Base-by-base conservation (phyloP, 1,284 basidiomycete species). In the Boletus calvinii region DNA sequence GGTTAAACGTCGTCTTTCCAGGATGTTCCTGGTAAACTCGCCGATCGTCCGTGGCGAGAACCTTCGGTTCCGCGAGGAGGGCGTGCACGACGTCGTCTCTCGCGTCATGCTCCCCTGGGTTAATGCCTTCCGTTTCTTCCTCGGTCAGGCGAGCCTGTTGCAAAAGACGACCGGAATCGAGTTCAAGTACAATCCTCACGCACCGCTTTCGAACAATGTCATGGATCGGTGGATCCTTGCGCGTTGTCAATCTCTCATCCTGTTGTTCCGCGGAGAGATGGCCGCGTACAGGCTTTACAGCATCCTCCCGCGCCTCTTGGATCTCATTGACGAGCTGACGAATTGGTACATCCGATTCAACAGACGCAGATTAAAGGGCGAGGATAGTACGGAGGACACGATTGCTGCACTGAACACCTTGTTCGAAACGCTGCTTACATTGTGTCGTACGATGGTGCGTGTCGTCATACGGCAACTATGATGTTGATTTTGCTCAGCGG, bases 261-360 rank as follows among this genome's bases (percentile, higher is more conserved):
- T 86, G 67, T 80, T 95, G 54, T 95, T 99, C 56, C 81, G 85
- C 56, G 80, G 90, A 65, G 96, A 99, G 77, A 99, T 99, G 97
- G 88, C 87, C 18, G 91, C 94, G 11, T 99, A 99, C 74, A 83
- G 95, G 52, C 81, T 99, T n/a, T 99, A 99, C 74, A 98, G 94
- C 54, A 92, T 99, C 73, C 93, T 98, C 55, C 94, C 94, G n/a
- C 84, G 92, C 29, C 77, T 99, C 49, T 78, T 98, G 52, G 90
- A 92, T 59, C 85, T 99, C 56, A 83, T 99, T 42, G 93, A 97
- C 62, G 97, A 99, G 72, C 79, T 99, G 54, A 99, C 97, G 43
- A 99, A 99, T 72, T 98, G 96, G 95, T 99, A 99, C 74, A 99
- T 99, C 65, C 94, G 97, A 49, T 99, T 99, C 80, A 99, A 99